These are phyloP conservation scores for Streptanthus diversifolius DNA, from an alignment of 345 rosid species.

Conservation along the genomic window DNA sequence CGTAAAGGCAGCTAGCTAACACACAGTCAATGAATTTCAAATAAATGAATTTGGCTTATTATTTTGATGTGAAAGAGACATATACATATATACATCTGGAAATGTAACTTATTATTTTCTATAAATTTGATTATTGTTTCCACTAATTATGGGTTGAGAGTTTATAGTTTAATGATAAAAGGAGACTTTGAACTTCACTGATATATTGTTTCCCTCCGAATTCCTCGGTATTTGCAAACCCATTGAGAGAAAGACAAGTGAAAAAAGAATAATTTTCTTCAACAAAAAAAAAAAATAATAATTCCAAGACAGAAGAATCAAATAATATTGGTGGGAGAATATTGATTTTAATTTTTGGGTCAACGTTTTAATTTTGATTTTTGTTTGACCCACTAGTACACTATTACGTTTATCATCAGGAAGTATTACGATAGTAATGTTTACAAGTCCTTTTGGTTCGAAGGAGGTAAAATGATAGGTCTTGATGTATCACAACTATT, in stretches of 20 bases:
- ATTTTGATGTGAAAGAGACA: constrained; percentile 9
- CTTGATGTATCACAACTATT: neutral
- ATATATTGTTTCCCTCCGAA: constrained; percentile 3
- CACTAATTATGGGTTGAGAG: constrained; percentile 15
- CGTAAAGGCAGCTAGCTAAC: constrained; percentile 2
- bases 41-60: constrained; percentile 31
- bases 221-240: neutral
- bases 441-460: neutral
- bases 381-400: neutral
- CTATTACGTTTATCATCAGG: neutral
- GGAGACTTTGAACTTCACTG: neutral
- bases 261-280: neutral
- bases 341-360: neutral
- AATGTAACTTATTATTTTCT: neutral
- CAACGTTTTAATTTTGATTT: neutral
- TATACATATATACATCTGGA: constrained; percentile 5
- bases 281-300: neutral
- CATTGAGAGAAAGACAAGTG: neutral
- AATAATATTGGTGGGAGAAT: neutral
- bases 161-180: constrained; percentile 4
- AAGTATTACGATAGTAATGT: neutral
- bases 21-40: constrained; percentile 22
- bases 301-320: neutral
- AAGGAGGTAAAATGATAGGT: neutral
- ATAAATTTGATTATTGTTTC: neutral